These are phyloP conservation scores for Mortierella sp. DNA, from an alignment of 371 early-diverging fungal species.

Conservation along the genomic window DNA sequence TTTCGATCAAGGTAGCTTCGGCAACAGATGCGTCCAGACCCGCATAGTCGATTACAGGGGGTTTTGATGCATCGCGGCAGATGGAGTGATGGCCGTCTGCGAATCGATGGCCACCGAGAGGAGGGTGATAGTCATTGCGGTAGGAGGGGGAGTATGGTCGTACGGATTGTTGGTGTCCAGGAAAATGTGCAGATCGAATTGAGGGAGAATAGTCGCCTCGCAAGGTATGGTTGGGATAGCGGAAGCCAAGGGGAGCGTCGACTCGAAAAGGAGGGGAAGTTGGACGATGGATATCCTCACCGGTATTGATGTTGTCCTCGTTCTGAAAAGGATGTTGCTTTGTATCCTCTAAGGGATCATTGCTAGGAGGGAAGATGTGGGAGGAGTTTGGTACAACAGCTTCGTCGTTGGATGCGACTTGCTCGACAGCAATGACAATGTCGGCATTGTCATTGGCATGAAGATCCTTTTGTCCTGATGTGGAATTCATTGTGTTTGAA, in stretches of 20 bases:
- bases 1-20: constrained; percentile 35
- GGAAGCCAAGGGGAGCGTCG: constrained; percentile 15
- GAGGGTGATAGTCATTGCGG: constrained; percentile 29
- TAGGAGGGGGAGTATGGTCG: constrained; percentile 25
- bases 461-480: not conserved
- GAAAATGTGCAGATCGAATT: constrained; percentile 17
- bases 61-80: constrained; percentile 15
- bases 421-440: constrained; percentile 35
- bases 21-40: constrained; percentile 41
- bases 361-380: constrained; percentile 3
- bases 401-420: not conserved
- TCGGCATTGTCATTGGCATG: constrained; percentile 4
- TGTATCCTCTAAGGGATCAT: not conserved
- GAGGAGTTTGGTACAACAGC: not conserved
- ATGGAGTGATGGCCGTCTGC: constrained; percentile 9
- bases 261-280: constrained; percentile 21
- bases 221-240: constrained; percentile 11
- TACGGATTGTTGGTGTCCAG: constrained; percentile 28
- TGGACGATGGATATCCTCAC: constrained; percentile 11
- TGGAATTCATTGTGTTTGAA: not conserved
- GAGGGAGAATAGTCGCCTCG: constrained; percentile 33
- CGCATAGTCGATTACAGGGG: constrained; percentile 36
- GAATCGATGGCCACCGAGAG: constrained; percentile 26
- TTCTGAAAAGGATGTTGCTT: not conserved
- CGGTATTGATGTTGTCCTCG: not conserved